phyloP scores from a whole-genome alignment of 202 grass and related monocot genomes.

The Saccharum hybrid region DNA sequence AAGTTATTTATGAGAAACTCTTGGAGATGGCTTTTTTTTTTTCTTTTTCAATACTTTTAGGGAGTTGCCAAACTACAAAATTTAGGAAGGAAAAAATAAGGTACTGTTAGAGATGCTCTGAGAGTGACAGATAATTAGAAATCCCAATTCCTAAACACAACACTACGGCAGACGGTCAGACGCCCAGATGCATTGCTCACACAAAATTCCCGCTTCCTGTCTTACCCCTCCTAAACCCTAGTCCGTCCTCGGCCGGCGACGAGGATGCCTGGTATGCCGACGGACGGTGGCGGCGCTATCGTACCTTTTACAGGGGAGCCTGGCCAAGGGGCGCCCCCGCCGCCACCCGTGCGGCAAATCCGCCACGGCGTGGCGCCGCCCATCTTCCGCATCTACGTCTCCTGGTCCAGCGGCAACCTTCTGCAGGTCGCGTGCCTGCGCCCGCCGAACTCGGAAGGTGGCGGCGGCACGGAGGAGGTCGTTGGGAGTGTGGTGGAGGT shows the following conservation, averaged over 20 bases:
- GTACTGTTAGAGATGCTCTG: no score
- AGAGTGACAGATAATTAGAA: no score
- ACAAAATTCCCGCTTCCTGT: conserved; percentile 11
- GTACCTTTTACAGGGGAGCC: conserved; percentile 48
- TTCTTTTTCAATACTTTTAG: no score
- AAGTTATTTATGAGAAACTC: no score
- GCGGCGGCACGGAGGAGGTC: conserved; percentile 28
- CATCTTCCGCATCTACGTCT: conserved; percentile 52
- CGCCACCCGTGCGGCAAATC: conserved; percentile 46
- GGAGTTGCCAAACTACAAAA: no score
- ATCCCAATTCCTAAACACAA: no score
- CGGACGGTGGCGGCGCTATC: conserved; percentile 39
- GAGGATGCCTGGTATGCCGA: conserved; percentile 56
- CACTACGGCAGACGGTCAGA: no score
- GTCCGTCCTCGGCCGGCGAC: conserved; percentile 18
- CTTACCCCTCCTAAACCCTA: conserved; percentile 51
- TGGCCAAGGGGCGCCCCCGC: conserved; percentile 1
- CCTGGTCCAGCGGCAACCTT: conserved; percentile 64
- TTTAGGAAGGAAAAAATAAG: no score
- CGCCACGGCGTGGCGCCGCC: conserved; percentile 51
- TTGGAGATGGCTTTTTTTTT: no score
- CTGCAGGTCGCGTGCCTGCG: conserved; percentile 80
- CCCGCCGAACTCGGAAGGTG: conserved; percentile 24
- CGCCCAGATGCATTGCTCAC: neutral
- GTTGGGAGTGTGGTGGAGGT: conserved; percentile 83